These are phyloP conservation scores for Reutealis trisperma DNA, from an alignment of 345 rosid species.

Conservation along the genomic window DNA sequence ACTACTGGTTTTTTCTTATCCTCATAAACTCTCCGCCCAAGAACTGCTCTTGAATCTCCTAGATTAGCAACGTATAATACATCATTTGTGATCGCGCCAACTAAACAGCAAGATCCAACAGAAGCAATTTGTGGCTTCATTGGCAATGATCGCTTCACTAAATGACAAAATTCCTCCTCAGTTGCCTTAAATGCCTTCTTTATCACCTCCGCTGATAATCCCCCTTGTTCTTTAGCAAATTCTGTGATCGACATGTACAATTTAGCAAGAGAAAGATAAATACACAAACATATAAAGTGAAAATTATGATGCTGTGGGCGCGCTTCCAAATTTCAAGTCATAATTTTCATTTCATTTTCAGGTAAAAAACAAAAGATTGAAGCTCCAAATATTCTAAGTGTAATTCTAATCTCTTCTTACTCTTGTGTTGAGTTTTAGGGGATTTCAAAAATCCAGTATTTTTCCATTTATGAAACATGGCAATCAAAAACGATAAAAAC, in stretches of 20 bases:
- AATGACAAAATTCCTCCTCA: slow-evolving; percentile 78
- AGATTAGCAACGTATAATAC: slow-evolving; percentile 85
- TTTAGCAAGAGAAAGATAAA: background rate
- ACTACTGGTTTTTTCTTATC: slow-evolving; percentile 44
- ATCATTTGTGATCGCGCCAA: slow-evolving; percentile 79
- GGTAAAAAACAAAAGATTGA: background rate
- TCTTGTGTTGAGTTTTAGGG: background rate
- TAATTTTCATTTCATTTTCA: background rate
- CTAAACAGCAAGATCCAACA: slow-evolving; percentile 92
- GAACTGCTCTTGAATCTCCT: slow-evolving; percentile 96
- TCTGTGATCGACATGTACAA: slow-evolving; percentile 42
- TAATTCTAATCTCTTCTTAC: too few species aligned
- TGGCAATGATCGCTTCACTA: slow-evolving; percentile 69
- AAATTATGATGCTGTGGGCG: background rate
- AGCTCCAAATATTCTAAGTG: background rate
- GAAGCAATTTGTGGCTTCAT: slow-evolving; percentile 82
- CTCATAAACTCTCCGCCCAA: slow-evolving; percentile 57
- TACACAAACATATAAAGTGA: background rate
- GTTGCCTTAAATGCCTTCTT: slow-evolving; percentile 86
- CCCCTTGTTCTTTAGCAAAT: slow-evolving; percentile 80
- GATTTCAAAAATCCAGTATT: background rate
- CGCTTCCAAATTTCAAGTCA: background rate
- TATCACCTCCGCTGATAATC: slow-evolving; percentile 73
- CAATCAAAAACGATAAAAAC: too few species aligned
- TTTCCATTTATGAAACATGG: background rate